These are phyloP conservation scores for Eremochloa ophiuroides DNA, from an alignment of 176 grass and related monocot genomes.

Conservation along the genomic window DNA sequence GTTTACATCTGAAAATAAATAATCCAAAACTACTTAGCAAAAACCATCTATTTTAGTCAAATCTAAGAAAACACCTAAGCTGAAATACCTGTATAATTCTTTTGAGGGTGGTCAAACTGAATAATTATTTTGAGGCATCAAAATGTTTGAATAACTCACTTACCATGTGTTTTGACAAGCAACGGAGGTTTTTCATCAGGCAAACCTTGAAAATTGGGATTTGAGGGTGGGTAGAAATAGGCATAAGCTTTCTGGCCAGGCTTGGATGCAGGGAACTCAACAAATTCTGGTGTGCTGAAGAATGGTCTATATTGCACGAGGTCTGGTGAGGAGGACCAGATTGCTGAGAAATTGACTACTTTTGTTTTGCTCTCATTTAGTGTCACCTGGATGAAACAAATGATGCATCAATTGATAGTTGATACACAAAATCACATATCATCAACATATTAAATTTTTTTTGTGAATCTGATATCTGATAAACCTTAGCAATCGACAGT, in stretches of 20 bases:
- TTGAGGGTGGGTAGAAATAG: slow-evolving; percentile 84
- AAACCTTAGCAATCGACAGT: slow-evolving; percentile 87
- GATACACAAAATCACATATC: slow-evolving; percentile 3
- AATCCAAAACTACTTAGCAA: background rate
- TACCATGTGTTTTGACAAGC: slow-evolving; percentile 95
- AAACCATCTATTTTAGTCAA: background rate
- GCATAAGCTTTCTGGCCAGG: slow-evolving; percentile 83
- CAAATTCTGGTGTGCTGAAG: slow-evolving; percentile 69
- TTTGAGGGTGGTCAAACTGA: background rate
- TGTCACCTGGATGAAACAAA: slow-evolving; percentile 49
- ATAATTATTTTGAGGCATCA: background rate
- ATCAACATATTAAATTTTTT: background rate
- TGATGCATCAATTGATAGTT: background rate
- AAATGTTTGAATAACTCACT: slow-evolving; percentile 18
- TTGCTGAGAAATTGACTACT: slow-evolving; percentile 56
- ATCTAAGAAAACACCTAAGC: background rate
- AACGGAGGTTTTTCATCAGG: slow-evolving; percentile 82
- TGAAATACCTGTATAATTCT: background rate
- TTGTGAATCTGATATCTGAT: background rate
- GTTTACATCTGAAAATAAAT: slow-evolving; percentile 16
- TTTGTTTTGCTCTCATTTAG: slow-evolving; percentile 60
- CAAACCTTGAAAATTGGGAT: slow-evolving; percentile 58
- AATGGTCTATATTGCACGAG: slow-evolving; percentile 52
- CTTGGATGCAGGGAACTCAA: slow-evolving; percentile 74
- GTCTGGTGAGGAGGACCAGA: slow-evolving; percentile 80